Evolutionary conservation across 2,329 filamentous ascomycete genomes (phyloP).

Genomic region (Trichoderma arundinaceum): DNA sequence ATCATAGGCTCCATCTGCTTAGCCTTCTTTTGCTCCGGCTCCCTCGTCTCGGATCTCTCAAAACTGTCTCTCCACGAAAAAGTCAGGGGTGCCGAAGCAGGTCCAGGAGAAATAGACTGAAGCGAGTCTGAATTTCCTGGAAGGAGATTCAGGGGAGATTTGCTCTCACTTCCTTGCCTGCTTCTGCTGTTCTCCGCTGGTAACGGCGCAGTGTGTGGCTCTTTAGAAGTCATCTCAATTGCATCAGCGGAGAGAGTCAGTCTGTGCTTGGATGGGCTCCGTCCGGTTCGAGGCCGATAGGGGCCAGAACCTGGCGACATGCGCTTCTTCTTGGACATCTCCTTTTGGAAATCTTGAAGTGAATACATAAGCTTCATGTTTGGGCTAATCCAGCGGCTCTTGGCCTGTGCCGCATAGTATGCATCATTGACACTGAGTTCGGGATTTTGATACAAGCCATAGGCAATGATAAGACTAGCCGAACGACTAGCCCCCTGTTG

Average conservation of each 20-base stretch:
- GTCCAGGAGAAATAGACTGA: slow-evolving; percentile 63
- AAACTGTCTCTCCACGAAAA: slow-evolving; percentile 62
- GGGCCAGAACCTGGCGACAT: slow-evolving; percentile 50
- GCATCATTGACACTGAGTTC: slow-evolving; percentile 80
- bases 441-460: slow-evolving; percentile 80
- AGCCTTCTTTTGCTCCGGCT: slow-evolving; percentile 23
- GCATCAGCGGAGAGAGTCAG: slow-evolving; percentile 65
- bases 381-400: slow-evolving; percentile 86
- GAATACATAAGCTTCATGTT: slow-evolving; percentile 95
- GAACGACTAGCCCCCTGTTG: slow-evolving; percentile 87
- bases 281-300: slow-evolving; percentile 55
- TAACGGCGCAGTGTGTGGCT: slow-evolving; percentile 66
- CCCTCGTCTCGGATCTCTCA: slow-evolving; percentile 38
- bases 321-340: slow-evolving; percentile 61
- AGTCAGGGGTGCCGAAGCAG: slow-evolving; percentile 69
- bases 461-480: slow-evolving; percentile 84
- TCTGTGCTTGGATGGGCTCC: slow-evolving; percentile 65
- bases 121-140: slow-evolving; percentile 38
- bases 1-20: slow-evolving; percentile 21
- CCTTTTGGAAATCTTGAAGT: slow-evolving; percentile 78
- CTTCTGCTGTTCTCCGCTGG: slow-evolving; percentile 58
- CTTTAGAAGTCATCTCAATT: slow-evolving; percentile 57
- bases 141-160: not conserved
- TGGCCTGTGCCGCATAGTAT: slow-evolving; percentile 78
- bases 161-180: slow-evolving; percentile 47